Conservation (phyloP, 345 rosid genomes). For the Bruguiera gymnorhiza region DNA sequence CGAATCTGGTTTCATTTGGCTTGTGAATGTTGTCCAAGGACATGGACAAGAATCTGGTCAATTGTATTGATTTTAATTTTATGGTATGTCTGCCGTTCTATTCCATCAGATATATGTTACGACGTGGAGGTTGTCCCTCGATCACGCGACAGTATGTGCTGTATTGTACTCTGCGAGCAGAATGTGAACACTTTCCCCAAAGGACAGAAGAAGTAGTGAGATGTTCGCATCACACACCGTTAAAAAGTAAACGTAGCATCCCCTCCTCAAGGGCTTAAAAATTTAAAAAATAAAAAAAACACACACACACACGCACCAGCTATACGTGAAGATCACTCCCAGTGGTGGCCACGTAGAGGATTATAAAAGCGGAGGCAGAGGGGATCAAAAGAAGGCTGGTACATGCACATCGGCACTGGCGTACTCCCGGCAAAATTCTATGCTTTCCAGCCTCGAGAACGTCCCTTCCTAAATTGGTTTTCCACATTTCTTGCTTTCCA, state of each 20-base stretch:
- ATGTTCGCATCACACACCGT: background rate
- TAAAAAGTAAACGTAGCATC: slow-evolving; percentile 8
- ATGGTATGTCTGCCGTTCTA: too few relatives aligned
- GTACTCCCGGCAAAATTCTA: background rate
- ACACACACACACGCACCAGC: background rate
- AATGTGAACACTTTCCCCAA: background rate
- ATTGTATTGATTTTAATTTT: too few relatives aligned
- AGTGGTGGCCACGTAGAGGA: background rate
- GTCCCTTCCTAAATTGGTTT: too few relatives aligned
- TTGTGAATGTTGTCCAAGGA: too few relatives aligned
- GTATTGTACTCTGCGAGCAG: slow-evolving; percentile 13
- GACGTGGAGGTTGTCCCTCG: background rate
- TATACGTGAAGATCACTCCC: background rate
- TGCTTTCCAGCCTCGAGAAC: background rate
- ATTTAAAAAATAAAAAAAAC: too few relatives aligned
- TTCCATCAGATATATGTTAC: too few relatives aligned
- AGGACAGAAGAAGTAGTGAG: background rate
- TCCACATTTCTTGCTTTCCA: too few relatives aligned
- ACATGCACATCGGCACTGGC: background rate
- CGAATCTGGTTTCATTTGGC: too few relatives aligned
- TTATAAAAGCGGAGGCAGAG: background rate
- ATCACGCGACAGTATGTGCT: slow-evolving; percentile 7
- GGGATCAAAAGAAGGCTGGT: too few relatives aligned
- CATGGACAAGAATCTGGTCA: too few relatives aligned
- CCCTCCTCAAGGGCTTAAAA: background rate